These are phyloP conservation scores for Jasminum sambac DNA, from an alignment of 257 asterid species.

Conservation along the genomic window DNA sequence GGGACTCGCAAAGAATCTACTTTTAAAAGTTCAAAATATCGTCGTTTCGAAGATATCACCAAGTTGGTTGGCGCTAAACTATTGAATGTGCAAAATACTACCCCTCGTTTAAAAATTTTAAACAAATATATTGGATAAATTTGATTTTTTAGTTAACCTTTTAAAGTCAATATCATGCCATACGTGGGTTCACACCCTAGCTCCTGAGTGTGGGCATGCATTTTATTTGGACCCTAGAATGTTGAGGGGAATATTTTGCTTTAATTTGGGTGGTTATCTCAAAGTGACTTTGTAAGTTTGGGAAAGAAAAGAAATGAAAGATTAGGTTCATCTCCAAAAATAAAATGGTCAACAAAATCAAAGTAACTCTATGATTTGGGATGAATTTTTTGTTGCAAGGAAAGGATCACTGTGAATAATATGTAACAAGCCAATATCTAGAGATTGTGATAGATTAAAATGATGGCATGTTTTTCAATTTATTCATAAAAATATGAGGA, in stretches of 20 bases:
- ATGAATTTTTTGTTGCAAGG: slow-evolving; percentile 28
- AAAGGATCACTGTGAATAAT: slow-evolving; percentile 8
- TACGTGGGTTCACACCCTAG: too few relatives aligned
- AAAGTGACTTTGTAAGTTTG: neutral
- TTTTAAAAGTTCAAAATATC: neutral
- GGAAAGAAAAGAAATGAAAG: neutral
- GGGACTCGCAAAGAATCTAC: slow-evolving; percentile 81
- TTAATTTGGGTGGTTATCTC: slow-evolving; percentile 14
- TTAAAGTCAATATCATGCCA: too few relatives aligned
- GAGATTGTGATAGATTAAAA: too few relatives aligned
- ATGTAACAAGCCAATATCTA: too few relatives aligned
- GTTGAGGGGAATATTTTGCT: slow-evolving; percentile 28
- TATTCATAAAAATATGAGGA: slow-evolving; percentile 40
- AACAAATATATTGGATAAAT: too few relatives aligned
- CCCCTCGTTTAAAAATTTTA: too few relatives aligned
- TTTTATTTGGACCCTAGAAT: slow-evolving; percentile 24
- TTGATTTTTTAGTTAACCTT: too few relatives aligned
- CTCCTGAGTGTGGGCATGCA: slow-evolving; percentile 15
- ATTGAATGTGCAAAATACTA: too few relatives aligned
- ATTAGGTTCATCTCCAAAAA: neutral
- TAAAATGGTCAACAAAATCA: slow-evolving; percentile 27
- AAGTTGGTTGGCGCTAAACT: too few relatives aligned
- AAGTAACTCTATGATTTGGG: slow-evolving; percentile 28
- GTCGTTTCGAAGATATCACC: too few relatives aligned
- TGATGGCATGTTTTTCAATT: too few relatives aligned